Evolutionary conservation across 495 filamentous ascomycete genomes (phyloP), one percentile per base, ranked within the genome.

Genomic region (Evernia prunastri): DNA sequence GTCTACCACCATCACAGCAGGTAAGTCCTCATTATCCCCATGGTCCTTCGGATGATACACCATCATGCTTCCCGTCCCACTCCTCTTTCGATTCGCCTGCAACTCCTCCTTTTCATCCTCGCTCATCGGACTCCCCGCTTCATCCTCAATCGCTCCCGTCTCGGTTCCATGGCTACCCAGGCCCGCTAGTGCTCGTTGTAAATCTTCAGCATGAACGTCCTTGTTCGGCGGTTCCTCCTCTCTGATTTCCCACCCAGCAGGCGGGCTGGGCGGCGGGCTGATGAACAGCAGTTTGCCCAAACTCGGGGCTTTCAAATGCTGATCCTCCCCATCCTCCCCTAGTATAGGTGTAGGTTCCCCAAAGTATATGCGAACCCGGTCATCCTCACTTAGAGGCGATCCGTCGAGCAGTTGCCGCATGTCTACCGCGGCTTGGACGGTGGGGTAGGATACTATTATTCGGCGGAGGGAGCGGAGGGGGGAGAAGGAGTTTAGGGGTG

Each of bases 271-370:
- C 13, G 94, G 94, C 40, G 94, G 94, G 63, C 86, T 90, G 78
- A 98, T 97, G 78, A 98, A 97, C 82, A 97, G 96, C 42, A 96
- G 82, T 78, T 96, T 97, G 68, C 89, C 86, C 51, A 86, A 78
- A 66, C 96, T 89, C 18, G 94, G 94, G 2, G 91, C 86, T 43
- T 87, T 81, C 9, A 98, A 83, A 65, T 93, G 88, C 63, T 80
- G 80, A 47, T 79, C 72, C 61, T 84, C 84, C 84, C 84, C 84
- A 64, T 86, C 80, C n/a, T 78, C 77, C 39, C 79, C 74, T 8
- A 84, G 72, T 33, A 87, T 77, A 31, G 86, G 87, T 4, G 89
- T 95, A 37, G 80, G 81, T 71, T 89, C 81, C 70, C 95, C 95
- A 72, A 96, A 98, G 82, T 94, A 97, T 71, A 97, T 86, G 57